Conservation (phyloP, 306 rosid genomes). For the Dicorynia guianensis region DNA sequence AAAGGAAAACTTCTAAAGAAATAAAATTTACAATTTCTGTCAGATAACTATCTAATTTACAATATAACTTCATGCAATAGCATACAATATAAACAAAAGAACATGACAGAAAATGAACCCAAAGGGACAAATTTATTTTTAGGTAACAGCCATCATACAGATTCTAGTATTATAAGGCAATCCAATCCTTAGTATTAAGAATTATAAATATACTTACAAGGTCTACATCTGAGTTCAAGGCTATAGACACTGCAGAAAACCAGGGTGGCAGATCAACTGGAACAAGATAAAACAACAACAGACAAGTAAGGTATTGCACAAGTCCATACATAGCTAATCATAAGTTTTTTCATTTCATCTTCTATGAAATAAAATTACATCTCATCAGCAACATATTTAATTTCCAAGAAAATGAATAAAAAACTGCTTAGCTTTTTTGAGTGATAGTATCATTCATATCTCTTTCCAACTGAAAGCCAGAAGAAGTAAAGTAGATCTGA, state of each 20-base stretch:
- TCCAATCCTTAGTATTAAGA: slow-evolving; percentile 22
- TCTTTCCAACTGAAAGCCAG: neutral
- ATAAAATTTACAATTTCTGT: slow-evolving; percentile 9
- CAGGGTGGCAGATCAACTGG: slow-evolving; percentile 87
- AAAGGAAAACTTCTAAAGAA: neutral
- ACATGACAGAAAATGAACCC: slow-evolving; percentile 13
- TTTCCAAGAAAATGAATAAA: too few species aligned
- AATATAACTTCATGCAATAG: neutral
- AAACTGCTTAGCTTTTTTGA: too few species aligned
- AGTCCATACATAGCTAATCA: slow-evolving; percentile 15
- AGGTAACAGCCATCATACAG: slow-evolving; percentile 5
- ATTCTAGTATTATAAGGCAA: slow-evolving; percentile 2
- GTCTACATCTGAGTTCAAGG: slow-evolving; percentile 69
- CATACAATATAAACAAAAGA: slow-evolving; percentile 19
- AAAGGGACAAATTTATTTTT: neutral
- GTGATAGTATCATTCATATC: neutral
- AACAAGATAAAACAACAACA: slow-evolving; percentile 53
- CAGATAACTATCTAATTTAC: slow-evolving; percentile 17
- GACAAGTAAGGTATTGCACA: slow-evolving; percentile 42
- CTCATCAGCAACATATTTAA: too few species aligned
- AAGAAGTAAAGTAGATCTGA: too few species aligned
- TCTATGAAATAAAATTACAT: neutral
- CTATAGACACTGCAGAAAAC: slow-evolving; percentile 76
- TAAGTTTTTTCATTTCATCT: neutral
- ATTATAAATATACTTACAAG: slow-evolving; percentile 59